Conservation (phyloP, 805 yeast species). For the Metahyphopichia silvanorum region DNA sequence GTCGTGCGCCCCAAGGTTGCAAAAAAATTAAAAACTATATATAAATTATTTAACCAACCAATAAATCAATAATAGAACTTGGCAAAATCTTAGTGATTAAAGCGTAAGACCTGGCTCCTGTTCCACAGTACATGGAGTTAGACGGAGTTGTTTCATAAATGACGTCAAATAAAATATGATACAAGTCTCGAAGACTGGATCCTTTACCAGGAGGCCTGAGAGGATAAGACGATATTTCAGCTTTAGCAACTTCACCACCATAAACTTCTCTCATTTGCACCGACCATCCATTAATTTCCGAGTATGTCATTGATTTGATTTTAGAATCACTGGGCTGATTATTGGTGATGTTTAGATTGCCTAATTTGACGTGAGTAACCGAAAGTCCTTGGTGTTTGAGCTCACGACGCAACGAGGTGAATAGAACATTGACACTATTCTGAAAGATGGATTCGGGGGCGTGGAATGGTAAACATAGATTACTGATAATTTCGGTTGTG, state of each 20-base stretch:
- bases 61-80: conserved; percentile 23
- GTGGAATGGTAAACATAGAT: conserved; percentile 58
- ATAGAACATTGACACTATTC: conserved; percentile 37
- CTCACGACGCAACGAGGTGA: conserved; percentile 34
- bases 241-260: conserved; percentile 24
- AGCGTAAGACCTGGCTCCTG: conserved; percentile 40
- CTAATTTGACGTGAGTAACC: conserved; percentile 39
- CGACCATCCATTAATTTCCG: conserved; percentile 40
- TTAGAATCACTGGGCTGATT: conserved; percentile 15
- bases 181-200: conserved; percentile 31
- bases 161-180: conserved; percentile 39
- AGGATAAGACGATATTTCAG: conserved; percentile 29
- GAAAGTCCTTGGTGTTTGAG: conserved; percentile 29
- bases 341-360: conserved; percentile 33
- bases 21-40: neutral
- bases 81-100: conserved; percentile 30
- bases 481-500: conserved; percentile 54
- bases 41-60: conserved; percentile 6
- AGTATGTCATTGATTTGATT: conserved; percentile 24
- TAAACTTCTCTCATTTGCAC: conserved; percentile 32
- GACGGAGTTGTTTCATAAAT: conserved; percentile 23
- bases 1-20: neutral
- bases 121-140: conserved; percentile 37
- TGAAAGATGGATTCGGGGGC: conserved; percentile 59
- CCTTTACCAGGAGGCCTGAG: conserved; percentile 26